A percentile compares a stretch with the other conserved stretches of the same genome.
Evolutionary conservation across 2,329 filamentous ascomycete genomes (phyloP).

Genomic region (Cylindrodendrum hubeiense): DNA sequence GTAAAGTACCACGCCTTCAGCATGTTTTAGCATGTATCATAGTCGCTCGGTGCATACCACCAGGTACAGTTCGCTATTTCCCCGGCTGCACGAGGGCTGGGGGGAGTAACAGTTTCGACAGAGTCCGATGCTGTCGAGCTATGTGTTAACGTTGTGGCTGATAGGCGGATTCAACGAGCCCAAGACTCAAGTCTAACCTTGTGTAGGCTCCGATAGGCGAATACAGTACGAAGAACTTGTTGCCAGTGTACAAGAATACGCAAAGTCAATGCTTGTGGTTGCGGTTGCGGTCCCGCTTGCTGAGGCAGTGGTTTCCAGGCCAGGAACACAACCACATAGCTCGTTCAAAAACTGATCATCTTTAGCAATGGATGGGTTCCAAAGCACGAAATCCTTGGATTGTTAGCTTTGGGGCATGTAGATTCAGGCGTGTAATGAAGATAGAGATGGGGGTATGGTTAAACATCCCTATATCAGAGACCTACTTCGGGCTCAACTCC

Average conservation of each 20-base stretch:
- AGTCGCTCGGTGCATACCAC: neutral
- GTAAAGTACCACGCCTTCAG: neutral
- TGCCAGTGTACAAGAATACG: neutral
- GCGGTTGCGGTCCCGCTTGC: neutral
- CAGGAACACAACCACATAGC: neutral
- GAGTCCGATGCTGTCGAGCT: neutral
- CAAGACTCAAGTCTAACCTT: neutral
- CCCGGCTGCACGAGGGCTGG: neutral
- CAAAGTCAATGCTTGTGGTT: neutral
- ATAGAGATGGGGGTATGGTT: neutral
- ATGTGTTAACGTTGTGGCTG: neutral
- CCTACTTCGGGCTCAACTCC: too few relatives aligned
- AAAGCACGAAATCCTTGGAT: slow-evolving; percentile 17
- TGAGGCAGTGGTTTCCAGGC: neutral
- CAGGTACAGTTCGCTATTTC: neutral
- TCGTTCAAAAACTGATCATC: neutral
- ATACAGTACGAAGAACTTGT: neutral
- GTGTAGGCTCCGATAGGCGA: neutral
- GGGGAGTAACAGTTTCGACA: neutral
- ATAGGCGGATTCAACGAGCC: neutral
- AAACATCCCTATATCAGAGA: neutral
- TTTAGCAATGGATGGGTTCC: slow-evolving; percentile 20
- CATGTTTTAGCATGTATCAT: neutral
- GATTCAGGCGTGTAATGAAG: neutral
- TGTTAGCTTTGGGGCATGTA: neutral